Evolutionary conservation across 495 filamentous ascomycete species (phyloP), one percentile per base, ranked within the genome.

Genomic region (Staphylotrichum longicolle): DNA sequence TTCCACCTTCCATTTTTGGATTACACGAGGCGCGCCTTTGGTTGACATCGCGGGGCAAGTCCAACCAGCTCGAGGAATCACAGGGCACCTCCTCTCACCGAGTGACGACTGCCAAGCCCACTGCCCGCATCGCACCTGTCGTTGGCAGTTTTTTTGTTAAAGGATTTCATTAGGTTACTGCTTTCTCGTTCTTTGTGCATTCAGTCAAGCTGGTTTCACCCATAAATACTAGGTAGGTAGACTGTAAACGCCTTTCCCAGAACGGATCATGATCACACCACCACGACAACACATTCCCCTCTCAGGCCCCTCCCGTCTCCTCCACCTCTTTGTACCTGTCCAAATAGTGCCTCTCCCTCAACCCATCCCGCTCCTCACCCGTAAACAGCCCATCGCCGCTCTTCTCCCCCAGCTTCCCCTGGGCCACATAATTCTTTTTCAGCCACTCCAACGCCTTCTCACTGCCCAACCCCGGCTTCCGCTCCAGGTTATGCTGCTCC

Each of bases 331-430:
- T 46, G 40, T 45, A 65, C n/a, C 47, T 57, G 12, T 60, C 48
- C 54, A 44, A 14, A 30, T 59, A 47, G 34, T 69, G 68, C 60
- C 30, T 59, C 56, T 58, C 61, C 62, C 65, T 71, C 37, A 71
- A 52, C 61, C 5, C 56, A 15, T 66, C 70, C 47, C 70, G 58
- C 58, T 72, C 70, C 55, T 62, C 63, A 15, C 40, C 33, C 5
- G 66, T 67, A 42, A 58, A 72, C 52, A 72, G 14, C 6, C 72
- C 75, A 51, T 73, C 71, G 1, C 75, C 72, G 9, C 50, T 70
- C 66, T 80, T 81, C 66, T 76, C 69, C 1, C 78, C 80, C 42
- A 81, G 42, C 52, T 73, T 74, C 7, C 74, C 76, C 61, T 70
- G 53, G 4, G 69, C 60, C 14, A 82, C 63, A 69, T 75, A 81